These are phyloP conservation scores for Cercophora scortea DNA, from an alignment of 495 filamentous ascomycete species.

Conservation along the genomic window DNA sequence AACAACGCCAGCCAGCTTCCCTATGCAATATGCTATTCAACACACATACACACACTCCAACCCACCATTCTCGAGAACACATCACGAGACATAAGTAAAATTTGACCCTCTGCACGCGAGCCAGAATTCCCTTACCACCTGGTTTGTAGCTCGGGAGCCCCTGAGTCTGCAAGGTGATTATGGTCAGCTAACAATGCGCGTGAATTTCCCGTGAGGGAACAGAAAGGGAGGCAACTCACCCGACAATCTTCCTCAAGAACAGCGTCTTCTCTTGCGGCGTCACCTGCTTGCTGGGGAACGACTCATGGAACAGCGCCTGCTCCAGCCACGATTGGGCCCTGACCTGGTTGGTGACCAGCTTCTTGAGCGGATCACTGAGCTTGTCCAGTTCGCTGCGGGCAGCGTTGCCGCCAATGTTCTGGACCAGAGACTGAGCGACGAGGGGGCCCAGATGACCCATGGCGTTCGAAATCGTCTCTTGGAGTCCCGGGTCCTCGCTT, in stretches of 20 bases:
- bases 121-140: slow-evolving; percentile 20
- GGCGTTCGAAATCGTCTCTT: slow-evolving; percentile 41
- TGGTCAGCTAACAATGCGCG: too few relatives aligned
- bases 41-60: too few relatives aligned
- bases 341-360: slow-evolving; percentile 59
- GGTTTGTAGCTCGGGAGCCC: slow-evolving; percentile 15
- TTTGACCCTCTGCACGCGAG: slow-evolving; percentile 11
- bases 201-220: background rate
- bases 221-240: slow-evolving; percentile 23
- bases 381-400: slow-evolving; percentile 70
- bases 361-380: slow-evolving; percentile 70
- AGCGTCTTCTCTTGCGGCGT: slow-evolving; percentile 49
- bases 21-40: too few relatives aligned
- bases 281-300: slow-evolving; percentile 58
- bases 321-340: slow-evolving; percentile 54
- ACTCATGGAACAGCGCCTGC: slow-evolving; percentile 41
- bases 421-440: slow-evolving; percentile 50
- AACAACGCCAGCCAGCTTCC: too few relatives aligned
- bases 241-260: slow-evolving; percentile 54
- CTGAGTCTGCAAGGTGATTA: slow-evolving; percentile 4
- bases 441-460: slow-evolving; percentile 53
- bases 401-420: slow-evolving; percentile 67
- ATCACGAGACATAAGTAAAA: slow-evolving; percentile 15
- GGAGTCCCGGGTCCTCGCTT: slow-evolving; percentile 30
- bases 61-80: too few relatives aligned